Evolutionary conservation across 2,329 filamentous ascomycete genomes (phyloP), one percentile per base, ranked within the genome.

Genomic region (Thelonectria rubi): DNA sequence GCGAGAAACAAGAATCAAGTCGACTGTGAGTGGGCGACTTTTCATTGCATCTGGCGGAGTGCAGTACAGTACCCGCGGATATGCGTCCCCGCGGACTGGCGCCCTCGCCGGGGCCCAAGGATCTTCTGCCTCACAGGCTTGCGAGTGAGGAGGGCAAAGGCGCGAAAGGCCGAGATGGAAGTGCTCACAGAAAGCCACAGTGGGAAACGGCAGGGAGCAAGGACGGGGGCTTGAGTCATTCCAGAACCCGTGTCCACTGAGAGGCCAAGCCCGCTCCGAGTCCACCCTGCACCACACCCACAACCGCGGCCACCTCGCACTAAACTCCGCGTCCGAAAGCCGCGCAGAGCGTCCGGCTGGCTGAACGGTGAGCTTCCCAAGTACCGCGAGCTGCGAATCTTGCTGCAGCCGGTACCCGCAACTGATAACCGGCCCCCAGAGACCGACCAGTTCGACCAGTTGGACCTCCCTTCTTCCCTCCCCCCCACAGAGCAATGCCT

Each of bases 211-310:
- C 51, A 53, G 30, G 56, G 55, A 18, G 49, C 60, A 62, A 45
- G 61, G 55, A 59, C 63, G 58, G 40, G 63, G 45, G 54, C 61
- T 68, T 66, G 69, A 71, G 61, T 71, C 69, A 71, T 71, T 70
- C 69, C 69, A 71, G 66, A 68, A 68, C 40, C 52, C 56, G 56
- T 42, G 46, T 39, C 59, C 56, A 58, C 48, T 64, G 55, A 62
- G 58, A 62, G 60, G 61, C 52, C 49, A 58, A 60, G 52, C 62
- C 49, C 37, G 45, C 56, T 55, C 67, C 69, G 69, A 58, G 46
- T 43, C 59, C 59, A 58, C 59, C 34, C 59, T 26, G 12, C 11
- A 60, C 55, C 34, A 65, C 67, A 70, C 59, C 61, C 67, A 69
- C 61, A 63, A 55, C 50, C 62, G 3, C 43, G 18, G 59, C 18